phyloP scores from a whole-genome alignment of 192 early-diverging fungal species.

The Entrophospora sp. region DNA sequence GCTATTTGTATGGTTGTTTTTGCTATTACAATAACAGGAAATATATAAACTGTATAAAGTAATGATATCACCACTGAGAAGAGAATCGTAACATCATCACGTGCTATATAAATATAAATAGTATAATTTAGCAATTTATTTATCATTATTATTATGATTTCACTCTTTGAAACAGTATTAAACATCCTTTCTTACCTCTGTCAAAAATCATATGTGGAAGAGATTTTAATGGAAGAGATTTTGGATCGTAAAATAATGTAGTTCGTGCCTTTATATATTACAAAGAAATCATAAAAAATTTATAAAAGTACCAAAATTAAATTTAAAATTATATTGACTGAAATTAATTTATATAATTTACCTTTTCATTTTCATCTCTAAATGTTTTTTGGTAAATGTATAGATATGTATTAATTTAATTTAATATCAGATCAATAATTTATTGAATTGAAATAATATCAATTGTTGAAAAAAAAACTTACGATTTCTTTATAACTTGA shows the following conservation, averaged over 20 bases:
- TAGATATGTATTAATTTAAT: neutral
- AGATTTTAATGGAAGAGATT: constrained; percentile 6
- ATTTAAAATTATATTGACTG: too few relatives aligned
- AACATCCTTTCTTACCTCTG: constrained; percentile 13
- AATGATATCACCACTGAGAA: constrained; percentile 8
- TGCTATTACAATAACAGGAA: constrained; percentile 12
- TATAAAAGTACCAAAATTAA: too few relatives aligned
- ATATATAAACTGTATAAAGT: constrained; percentile 16
- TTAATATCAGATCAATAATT: neutral
- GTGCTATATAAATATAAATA: neutral
- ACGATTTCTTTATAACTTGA: neutral
- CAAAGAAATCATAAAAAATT: too few relatives aligned
- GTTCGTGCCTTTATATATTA: neutral
- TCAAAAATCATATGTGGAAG: constrained; percentile 19
- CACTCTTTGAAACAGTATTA: too few relatives aligned
- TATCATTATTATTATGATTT: too few relatives aligned
- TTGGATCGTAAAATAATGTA: constrained; percentile 8
- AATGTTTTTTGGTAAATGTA: too few relatives aligned
- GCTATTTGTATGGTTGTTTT: constrained; percentile 1
- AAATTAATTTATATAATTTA: too few relatives aligned
- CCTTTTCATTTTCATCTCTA: constrained; percentile 9
- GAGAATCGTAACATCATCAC: constrained; percentile 12
- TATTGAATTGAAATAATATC: too few relatives aligned
- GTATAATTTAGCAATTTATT: neutral
- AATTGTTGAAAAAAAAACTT: constrained; percentile 11